phyloP scores from a whole-genome alignment of 164 flowering plant genomes.

The Paratinospora sagittata region DNA sequence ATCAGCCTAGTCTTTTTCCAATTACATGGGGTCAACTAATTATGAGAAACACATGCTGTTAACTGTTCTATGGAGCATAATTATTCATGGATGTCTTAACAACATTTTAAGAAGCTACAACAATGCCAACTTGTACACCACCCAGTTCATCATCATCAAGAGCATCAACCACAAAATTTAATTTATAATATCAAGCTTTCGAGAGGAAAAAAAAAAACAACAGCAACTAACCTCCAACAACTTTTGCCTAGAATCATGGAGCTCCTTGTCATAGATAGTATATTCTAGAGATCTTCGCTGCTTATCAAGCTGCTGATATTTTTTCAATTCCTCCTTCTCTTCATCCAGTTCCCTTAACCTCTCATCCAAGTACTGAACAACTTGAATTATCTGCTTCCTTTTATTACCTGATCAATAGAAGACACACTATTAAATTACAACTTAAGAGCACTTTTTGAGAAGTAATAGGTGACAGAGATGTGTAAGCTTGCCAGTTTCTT shows the following conservation, averaged over 20 bases:
- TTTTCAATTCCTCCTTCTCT: slow-evolving; percentile 93
- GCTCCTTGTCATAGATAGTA: slow-evolving; percentile 88
- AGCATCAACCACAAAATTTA: not conserved
- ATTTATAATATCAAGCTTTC: not conserved
- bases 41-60: too few relatives aligned
- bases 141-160: not conserved
- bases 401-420: slow-evolving; percentile 59
- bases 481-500: slow-evolving; percentile 76
- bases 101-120: not conserved
- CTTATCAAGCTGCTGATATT: slow-evolving; percentile 96
- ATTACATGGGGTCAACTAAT: too few relatives aligned
- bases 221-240: slow-evolving; percentile 54
- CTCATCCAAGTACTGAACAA: slow-evolving; percentile 97
- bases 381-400: slow-evolving; percentile 92
- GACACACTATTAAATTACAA: not conserved
- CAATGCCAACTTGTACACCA: not conserved
- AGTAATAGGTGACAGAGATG: not conserved
- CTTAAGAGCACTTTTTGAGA: not conserved
- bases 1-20: too few relatives aligned
- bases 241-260: slow-evolving; percentile 75
- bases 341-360: slow-evolving; percentile 90
- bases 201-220: not conserved
- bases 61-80: not conserved
- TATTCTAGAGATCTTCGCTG: slow-evolving; percentile 88
- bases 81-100: not conserved